Conservation (phyloP, 2,329 filamentous ascomycete species). For the Penicillium sp. region DNA sequence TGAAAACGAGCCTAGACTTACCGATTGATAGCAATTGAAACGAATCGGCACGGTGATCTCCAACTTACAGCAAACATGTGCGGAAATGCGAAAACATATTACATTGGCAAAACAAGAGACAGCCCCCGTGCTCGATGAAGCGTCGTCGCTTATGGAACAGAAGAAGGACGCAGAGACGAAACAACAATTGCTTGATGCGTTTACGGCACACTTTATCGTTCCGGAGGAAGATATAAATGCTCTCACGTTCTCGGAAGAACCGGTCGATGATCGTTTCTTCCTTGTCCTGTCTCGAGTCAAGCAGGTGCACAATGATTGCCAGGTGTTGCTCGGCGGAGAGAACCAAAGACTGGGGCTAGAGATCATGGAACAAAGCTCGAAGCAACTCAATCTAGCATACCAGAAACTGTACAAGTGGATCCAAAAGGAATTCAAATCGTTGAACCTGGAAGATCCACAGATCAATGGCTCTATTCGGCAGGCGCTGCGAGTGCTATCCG, state of each 20-base stretch:
- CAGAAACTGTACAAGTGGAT: conserved; percentile 97
- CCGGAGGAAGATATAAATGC: conserved; percentile 73
- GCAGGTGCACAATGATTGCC: conserved; percentile 81
- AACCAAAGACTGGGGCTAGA: conserved; percentile 84
- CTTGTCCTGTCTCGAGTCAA: conserved; percentile 72
- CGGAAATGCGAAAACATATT: conserved; percentile 75
- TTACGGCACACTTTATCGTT: conserved; percentile 78
- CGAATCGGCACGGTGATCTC: conserved; percentile 76
- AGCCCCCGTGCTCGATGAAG: conserved; percentile 70
- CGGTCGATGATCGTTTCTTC: conserved; percentile 84
- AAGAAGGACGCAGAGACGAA: conserved; percentile 73
- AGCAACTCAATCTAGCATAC: conserved; percentile 80
- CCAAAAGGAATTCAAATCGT: conserved; percentile 83
- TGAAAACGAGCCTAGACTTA: background rate
- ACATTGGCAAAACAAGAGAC: conserved; percentile 71
- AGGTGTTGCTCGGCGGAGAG: conserved; percentile 83
- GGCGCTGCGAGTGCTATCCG: conserved; percentile 80
- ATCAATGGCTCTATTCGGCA: conserved; percentile 80
- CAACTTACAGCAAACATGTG: conserved; percentile 73
- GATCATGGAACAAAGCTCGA: conserved; percentile 85
- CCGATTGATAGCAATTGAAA: conserved; percentile 66
- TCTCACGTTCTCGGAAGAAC: conserved; percentile 73
- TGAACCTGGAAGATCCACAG: conserved; percentile 92
- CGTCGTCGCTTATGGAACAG: conserved; percentile 67
- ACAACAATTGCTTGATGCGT: conserved; percentile 70